Evolutionary conservation across 2,329 filamentous ascomycete species (phyloP).

Genomic region (Colletotrichum musae): DNA sequence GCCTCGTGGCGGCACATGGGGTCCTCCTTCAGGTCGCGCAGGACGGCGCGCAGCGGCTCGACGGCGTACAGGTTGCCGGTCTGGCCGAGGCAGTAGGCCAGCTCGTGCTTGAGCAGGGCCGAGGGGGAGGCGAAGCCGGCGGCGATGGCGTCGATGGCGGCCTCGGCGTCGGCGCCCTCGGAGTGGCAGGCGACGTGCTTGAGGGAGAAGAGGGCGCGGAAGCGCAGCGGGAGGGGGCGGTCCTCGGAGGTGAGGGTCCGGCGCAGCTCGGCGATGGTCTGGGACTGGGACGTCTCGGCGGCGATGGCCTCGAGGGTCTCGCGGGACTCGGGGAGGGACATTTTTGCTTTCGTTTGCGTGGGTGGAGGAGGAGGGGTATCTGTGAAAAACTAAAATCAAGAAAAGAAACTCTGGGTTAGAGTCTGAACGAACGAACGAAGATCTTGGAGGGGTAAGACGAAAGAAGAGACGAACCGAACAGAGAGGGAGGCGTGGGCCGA

Average conservation of each 20-base stretch:
- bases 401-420: neutral
- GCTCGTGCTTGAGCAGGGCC: conserved; percentile 93
- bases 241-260: conserved; percentile 84
- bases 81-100: conserved; percentile 97
- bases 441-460: neutral
- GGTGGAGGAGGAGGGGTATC: conserved; percentile 19
- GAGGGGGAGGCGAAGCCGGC: conserved; percentile 88
- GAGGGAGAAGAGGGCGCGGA: conserved; percentile 96
- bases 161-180: conserved; percentile 71
- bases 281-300: conserved; percentile 36
- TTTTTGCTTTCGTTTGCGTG: conserved; percentile 22
- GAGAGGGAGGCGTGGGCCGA: conserved; percentile 24
- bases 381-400: conserved; percentile 9
- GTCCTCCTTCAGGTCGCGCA: conserved; percentile 87
- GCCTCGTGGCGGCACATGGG: conserved; percentile 97
- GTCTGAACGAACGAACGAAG: neutral
- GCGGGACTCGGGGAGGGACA: conserved; percentile 44
- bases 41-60: conserved; percentile 78
- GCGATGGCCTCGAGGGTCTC: conserved; percentile 39
- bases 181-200: conserved; percentile 88
- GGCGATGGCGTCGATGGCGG: conserved; percentile 84
- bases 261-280: conserved; percentile 73
- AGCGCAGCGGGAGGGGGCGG: conserved; percentile 87
- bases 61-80: conserved; percentile 83
- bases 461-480: neutral